Evolutionary conservation across 768 basidiomycete species (phyloP), one percentile per base, ranked within the genome.

Genomic region (Mycena maculata): DNA sequence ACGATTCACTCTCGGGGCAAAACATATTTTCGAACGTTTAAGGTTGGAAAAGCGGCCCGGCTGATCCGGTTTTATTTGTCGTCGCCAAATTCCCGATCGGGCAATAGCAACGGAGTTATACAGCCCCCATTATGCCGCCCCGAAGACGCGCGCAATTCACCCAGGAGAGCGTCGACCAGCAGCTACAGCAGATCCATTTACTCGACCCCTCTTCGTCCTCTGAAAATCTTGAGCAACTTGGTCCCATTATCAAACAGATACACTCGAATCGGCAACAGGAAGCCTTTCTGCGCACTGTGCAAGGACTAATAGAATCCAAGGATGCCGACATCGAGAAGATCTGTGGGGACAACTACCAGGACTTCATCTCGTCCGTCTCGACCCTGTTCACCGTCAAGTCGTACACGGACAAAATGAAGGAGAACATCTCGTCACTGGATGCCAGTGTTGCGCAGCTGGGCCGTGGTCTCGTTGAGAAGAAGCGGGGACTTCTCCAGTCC

Each of bases 301-400:
- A 93, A 74, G 85, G 82, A n/a, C 92, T 98, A 73, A 92, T 98
- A 65, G 90, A 95, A 74, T 90, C 95, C 70, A 98, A 98, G 81
- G 98, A 99, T 77, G 85, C 87, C 67, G 97, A 99, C 79, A 99
- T 99, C 77, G 95, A 99, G 81, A 89, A 88, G 65, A 96, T 98
- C 77, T 99, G 98, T 80, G 88, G 90, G 63, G 93, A 95, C 71
- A 99, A 99, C 78, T 98, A 99, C 74, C 95, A 96, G 80, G 97
- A 99, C 80, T 99, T 99, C 73, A 96, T 98, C 36, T 91, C 92
- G 30, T 98, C 96, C 22, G 96, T 98, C 18, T 95, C 95, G n/a
- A 98, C 96, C 3, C 85, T 99, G 68, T 92, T 98, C 79, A 92
- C 92, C 50, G 95, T 99, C 76, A 92, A 98, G 78, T 95, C 96